A percentile compares a stretch with the other conserved stretches of the same genome.
These are phyloP conservation scores for Alternaria triticina DNA, from an alignment of 2,329 filamentous ascomycete genomes.

Conservation along the genomic window DNA sequence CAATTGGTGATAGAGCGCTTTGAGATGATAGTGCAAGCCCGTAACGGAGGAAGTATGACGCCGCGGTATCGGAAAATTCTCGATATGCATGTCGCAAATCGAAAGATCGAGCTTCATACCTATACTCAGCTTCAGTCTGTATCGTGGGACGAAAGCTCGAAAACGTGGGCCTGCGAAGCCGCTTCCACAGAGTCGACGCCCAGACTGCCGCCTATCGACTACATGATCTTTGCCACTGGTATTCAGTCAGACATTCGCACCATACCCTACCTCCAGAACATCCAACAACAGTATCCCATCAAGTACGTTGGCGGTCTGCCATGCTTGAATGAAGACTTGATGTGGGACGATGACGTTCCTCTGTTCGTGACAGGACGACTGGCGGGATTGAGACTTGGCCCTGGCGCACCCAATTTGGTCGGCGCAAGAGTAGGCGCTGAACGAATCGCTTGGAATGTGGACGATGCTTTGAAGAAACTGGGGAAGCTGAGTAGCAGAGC, in stretches of 20 bases:
- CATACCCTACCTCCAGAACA: constrained; percentile 66
- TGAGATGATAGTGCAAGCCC: constrained; percentile 68
- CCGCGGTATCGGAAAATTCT: constrained; percentile 71
- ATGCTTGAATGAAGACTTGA: constrained; percentile 76
- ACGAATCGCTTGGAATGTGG: constrained; percentile 73
- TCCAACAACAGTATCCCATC: constrained; percentile 67
- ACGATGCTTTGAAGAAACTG: constrained; percentile 58
- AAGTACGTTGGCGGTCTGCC: constrained; percentile 70
- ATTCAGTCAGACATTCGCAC: constrained; percentile 67
- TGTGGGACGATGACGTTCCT: constrained; percentile 76
- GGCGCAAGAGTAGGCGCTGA: constrained; percentile 76
- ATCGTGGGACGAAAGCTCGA: constrained; percentile 55
- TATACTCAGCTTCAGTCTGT: constrained; percentile 63
- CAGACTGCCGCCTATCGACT: constrained; percentile 62
- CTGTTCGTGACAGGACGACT: constrained; percentile 74
- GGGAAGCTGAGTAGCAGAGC: constrained; percentile 8
- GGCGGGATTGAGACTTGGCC: constrained; percentile 71
- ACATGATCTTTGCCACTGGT: constrained; percentile 79
- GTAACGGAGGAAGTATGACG: constrained; percentile 79
- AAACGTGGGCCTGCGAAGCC: constrained; percentile 41
- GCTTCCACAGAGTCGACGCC: constrained; percentile 59
- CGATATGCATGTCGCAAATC: constrained; percentile 62
- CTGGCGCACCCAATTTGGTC: constrained; percentile 75
- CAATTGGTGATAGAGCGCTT: constrained; percentile 60
- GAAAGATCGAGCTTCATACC: constrained; percentile 63